Base-by-base conservation (phyloP, 768 basidiomycete species). In the Termitomyces sp. region DNA sequence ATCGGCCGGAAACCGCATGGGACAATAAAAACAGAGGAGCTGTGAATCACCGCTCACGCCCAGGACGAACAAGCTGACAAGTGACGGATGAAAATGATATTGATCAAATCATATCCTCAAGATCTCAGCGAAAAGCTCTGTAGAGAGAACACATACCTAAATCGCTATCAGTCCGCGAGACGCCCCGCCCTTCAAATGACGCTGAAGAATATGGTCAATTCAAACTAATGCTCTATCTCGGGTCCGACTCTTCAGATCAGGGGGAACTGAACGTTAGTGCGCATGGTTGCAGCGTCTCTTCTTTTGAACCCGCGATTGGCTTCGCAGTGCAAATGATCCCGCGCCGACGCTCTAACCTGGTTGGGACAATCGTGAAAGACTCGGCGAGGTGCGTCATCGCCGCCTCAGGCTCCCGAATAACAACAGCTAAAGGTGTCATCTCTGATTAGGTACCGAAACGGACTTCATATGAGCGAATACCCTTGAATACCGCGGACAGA, bases 361-460 rank as follows among this genome's bases (percentile, higher is more conserved):
- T 53, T 29, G 11, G 29, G 23, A 32, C 35, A 42, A 40, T 31
- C 10, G 38, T 31, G 29, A 27, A 40, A 16, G 7, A 3, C 17
- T 37, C n/a, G 37, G 43, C 25, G 34, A 41, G 42, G 34, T 49
- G 47, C 55, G 55, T 56, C 55, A 56, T 47, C 16, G 40, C 31
- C 40, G 14, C 32, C 19, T 48, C 16, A n/a, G n/a, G n/a, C n/a
- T 48, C 21, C 48, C 48, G 34, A 49, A 37, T 35, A 49, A 37
- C 21, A 37, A 35, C 8, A 11, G n/a, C 17, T 9, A 21, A 10
- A 34, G 32, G 19, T 32, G 31, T 43, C 23, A 43, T 43, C 3
- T 25, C 16, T 43, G 14, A 43, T 32, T 32, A 48, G 47, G 31
- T 34, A 48, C 32, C 31, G 47, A 34, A 29, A 29, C 29, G 29